Percentiles rank a stretch among this genome's conserved stretches.
phyloP scores from a whole-genome alignment of 768 basidiomycete genomes.

The Floccularia luteovirens region DNA sequence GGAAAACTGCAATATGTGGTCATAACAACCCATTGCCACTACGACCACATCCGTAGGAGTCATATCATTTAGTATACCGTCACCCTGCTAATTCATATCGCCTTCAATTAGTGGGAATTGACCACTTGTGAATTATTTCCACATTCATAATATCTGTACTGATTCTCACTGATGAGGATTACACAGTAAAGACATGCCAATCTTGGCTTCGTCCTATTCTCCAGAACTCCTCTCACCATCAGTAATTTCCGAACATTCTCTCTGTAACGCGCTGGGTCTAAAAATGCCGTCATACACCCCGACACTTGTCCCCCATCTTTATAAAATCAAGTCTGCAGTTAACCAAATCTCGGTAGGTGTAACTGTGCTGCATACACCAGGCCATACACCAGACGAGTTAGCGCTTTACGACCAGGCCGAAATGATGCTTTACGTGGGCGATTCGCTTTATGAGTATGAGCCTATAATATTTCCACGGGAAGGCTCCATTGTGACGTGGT shows the following conservation, averaged over 20 bases:
- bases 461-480: slow-evolving; percentile 48
- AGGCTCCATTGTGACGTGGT: slow-evolving; percentile 46
- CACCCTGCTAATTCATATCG: not conserved
- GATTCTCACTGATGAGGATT: not conserved
- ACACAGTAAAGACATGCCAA: slow-evolving; percentile 28
- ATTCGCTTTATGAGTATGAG: slow-evolving; percentile 47
- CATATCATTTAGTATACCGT: not conserved
- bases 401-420: slow-evolving; percentile 43
- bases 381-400: slow-evolving; percentile 54
- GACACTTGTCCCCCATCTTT: slow-evolving; percentile 33
- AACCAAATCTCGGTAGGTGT: slow-evolving; percentile 23
- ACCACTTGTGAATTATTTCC: slow-evolving; percentile 31
- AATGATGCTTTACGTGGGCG: slow-evolving; percentile 49
- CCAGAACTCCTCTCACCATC: slow-evolving; percentile 33
- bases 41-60: slow-evolving; percentile 50
- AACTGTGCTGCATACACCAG: slow-evolving; percentile 44
- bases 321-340: slow-evolving; percentile 19
- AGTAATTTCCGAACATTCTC: slow-evolving; percentile 35
- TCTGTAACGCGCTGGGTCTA: slow-evolving; percentile 34
- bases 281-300: slow-evolving; percentile 37
- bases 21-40: slow-evolving; percentile 47
- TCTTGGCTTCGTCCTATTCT: slow-evolving; percentile 40
- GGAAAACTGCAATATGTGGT: slow-evolving; percentile 37
- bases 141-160: too few species aligned
- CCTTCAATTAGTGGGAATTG: slow-evolving; percentile 31